phyloP scores from a whole-genome alignment of 108 stramenopile species.

The Epipyxis sp. region DNA sequence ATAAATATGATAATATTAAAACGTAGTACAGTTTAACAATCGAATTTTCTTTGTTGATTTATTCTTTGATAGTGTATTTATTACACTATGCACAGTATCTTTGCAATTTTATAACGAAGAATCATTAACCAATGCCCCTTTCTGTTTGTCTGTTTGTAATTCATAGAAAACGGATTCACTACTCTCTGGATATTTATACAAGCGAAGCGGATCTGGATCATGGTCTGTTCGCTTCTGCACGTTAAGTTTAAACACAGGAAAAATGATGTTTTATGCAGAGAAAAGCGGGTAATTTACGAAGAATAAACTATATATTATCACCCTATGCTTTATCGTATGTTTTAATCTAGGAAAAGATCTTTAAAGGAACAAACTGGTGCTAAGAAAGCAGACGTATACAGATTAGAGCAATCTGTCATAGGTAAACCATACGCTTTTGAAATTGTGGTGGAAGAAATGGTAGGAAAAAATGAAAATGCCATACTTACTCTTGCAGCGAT shows the following conservation, averaged over 20 bases:
- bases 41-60: too few species aligned
- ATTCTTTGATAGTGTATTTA: too few species aligned
- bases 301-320: background rate
- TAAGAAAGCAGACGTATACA: background rate
- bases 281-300: slow-evolving; percentile 16
- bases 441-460: background rate
- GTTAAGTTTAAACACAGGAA: background rate
- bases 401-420: background rate
- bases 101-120: too few species aligned
- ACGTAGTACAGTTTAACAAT: too few species aligned
- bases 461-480: slow-evolving; percentile 1
- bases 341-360: background rate
- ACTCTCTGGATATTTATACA: background rate
- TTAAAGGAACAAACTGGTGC: background rate
- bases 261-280: slow-evolving; percentile 4
- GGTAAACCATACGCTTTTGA: background rate
- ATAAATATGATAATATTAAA: too few species aligned
- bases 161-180: background rate
- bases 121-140: too few species aligned
- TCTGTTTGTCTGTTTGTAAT: too few species aligned
- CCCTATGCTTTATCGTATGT: background rate
- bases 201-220: background rate
- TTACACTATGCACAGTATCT: too few species aligned
- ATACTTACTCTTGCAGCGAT: background rate
- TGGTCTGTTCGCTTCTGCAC: background rate